These are phyloP conservation scores for Fulvia fulva DNA, from an alignment of 2,329 filamentous ascomycete genomes.

Conservation along the genomic window DNA sequence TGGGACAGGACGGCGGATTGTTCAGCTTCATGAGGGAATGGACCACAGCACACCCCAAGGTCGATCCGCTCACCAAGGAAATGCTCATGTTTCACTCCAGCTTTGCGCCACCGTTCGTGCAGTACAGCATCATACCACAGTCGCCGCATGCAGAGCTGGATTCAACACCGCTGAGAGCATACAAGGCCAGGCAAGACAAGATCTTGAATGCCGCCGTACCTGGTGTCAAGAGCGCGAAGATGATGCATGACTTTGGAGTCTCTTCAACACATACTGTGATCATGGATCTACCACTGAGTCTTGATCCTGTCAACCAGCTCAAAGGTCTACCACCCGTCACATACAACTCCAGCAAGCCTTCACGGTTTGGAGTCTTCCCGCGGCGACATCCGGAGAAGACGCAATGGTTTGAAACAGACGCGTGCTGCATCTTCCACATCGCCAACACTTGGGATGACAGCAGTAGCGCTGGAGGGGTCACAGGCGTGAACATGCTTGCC, in stretches of 20 bases:
- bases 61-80: slow-evolving; percentile 62
- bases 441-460: slow-evolving; percentile 65
- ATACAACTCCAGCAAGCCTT: slow-evolving; percentile 55
- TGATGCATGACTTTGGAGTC: slow-evolving; percentile 75
- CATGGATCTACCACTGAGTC: slow-evolving; percentile 63
- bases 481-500: slow-evolving; percentile 59
- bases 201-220: slow-evolving; percentile 55
- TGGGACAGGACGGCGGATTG: slow-evolving; percentile 41
- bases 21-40: slow-evolving; percentile 64
- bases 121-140: slow-evolving; percentile 58
- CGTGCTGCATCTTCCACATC: slow-evolving; percentile 69
- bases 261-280: slow-evolving; percentile 61
- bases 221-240: slow-evolving; percentile 60
- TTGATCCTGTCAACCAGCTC: slow-evolving; percentile 60
- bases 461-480: slow-evolving; percentile 29
- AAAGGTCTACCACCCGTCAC: slow-evolving; percentile 55
- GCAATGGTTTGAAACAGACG: slow-evolving; percentile 64
- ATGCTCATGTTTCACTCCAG: slow-evolving; percentile 65
- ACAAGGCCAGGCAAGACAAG: slow-evolving; percentile 7
- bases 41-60: slow-evolving; percentile 66
- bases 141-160: neutral
- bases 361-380: slow-evolving; percentile 66
- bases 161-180: neutral
- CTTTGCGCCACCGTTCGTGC: slow-evolving; percentile 62
- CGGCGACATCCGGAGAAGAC: slow-evolving; percentile 55